phyloP scores from a whole-genome alignment of 1,139 yeast species.

The Candida tropicalis region DNA sequence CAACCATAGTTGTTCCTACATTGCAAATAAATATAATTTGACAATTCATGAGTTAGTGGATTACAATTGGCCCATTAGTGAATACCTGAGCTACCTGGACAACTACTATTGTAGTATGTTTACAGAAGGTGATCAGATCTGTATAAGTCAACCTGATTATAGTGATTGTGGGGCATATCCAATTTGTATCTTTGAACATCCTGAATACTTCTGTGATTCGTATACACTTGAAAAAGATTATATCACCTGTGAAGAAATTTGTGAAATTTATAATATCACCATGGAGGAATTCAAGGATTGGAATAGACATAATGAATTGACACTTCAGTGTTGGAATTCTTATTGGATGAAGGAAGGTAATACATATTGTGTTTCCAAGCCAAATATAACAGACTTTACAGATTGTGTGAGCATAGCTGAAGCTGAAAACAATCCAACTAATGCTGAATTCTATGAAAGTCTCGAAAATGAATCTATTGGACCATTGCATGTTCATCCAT shows the following conservation, averaged over 20 bases:
- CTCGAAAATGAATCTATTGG: neutral
- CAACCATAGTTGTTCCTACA: neutral
- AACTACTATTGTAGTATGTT: neutral
- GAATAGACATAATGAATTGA: neutral
- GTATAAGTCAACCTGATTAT: neutral
- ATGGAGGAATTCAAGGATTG: conserved; percentile 1
- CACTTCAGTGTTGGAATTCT: neutral
- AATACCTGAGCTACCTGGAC: neutral
- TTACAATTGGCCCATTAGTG: neutral
- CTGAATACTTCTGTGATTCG: conserved; percentile 1
- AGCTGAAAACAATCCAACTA: neutral
- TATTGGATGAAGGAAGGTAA: neutral
- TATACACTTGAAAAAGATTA: neutral
- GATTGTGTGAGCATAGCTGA: neutral
- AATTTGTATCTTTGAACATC: neutral
- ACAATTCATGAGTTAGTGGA: neutral
- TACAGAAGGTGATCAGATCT: neutral
- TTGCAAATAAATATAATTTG: neutral
- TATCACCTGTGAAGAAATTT: neutral
- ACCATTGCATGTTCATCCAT: neutral
- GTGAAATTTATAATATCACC: conserved; percentile 1
- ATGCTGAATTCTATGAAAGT: neutral
- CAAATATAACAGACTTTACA: neutral
- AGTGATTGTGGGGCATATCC: neutral
- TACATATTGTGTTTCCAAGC: conserved; percentile 1